Conservation (phyloP, 2,329 filamentous ascomycete species). For the Arachnopeziza araneosa region DNA sequence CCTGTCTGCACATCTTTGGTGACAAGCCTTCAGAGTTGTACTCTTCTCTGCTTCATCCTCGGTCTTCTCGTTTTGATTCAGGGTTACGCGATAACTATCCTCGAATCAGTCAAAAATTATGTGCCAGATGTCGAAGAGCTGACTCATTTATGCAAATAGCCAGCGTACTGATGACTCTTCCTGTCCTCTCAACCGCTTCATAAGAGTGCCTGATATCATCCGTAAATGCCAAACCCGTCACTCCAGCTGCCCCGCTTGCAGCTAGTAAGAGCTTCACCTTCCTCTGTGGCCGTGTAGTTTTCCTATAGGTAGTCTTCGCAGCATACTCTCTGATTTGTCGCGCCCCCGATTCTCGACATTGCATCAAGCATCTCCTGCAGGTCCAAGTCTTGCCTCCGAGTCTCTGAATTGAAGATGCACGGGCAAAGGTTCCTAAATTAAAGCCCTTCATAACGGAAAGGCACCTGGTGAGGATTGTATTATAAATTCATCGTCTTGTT, state of each 20-base stretch:
- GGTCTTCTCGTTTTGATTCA: conserved; percentile 62
- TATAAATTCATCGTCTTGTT: not conserved
- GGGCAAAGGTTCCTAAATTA: conserved; percentile 14
- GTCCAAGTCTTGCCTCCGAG: conserved; percentile 19
- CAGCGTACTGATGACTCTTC: conserved; percentile 69
- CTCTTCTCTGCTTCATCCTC: conserved; percentile 60
- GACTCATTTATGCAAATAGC: conserved; percentile 87
- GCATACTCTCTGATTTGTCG: conserved; percentile 9
- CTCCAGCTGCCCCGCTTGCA: conserved; percentile 16
- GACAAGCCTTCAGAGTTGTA: conserved; percentile 72
- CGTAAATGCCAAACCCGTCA: conserved; percentile 44
- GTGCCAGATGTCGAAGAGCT: conserved; percentile 25
- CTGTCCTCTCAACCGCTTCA: conserved; percentile 68
- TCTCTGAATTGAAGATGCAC: not conserved
- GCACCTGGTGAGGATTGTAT: not conserved
- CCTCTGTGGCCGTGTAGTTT: not conserved
- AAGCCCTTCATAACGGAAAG: conserved; percentile 22
- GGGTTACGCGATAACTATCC: conserved; percentile 74
- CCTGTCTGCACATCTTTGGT: conserved; percentile 85
- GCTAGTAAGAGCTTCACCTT: conserved; percentile 16
- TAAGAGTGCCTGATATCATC: conserved; percentile 73
- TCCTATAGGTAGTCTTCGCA: not conserved
- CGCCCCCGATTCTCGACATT: not conserved
- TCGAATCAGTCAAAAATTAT: not conserved
- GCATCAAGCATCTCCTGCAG: conserved; percentile 22